phyloP scores from a whole-genome alignment of 2,329 filamentous ascomycete species.

The Alternaria gaisen region DNA sequence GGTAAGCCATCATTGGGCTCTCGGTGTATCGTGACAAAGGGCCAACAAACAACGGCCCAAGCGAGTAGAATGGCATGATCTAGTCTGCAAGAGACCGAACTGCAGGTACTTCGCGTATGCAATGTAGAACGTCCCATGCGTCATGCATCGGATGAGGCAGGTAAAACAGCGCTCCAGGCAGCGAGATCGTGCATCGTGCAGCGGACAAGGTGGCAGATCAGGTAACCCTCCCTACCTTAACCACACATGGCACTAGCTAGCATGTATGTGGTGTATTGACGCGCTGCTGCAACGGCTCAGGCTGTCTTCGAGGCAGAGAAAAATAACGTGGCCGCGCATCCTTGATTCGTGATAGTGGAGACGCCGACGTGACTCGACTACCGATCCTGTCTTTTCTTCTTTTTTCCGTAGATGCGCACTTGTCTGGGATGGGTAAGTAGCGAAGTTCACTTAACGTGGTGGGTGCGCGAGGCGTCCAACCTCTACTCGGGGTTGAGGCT shows the following conservation, averaged over 20 bases:
- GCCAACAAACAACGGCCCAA: neutral
- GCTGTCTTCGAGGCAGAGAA: constrained; percentile 18
- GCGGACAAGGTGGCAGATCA: constrained; percentile 3
- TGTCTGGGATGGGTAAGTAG: neutral
- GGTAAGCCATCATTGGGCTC: neutral
- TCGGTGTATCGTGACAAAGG: neutral
- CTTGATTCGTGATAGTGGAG: constrained; percentile 8
- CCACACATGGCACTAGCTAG: neutral
- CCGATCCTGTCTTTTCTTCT: constrained; percentile 4
- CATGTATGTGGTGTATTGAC: constrained; percentile 1
- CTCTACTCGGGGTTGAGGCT: constrained; percentile 17
- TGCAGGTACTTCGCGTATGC: constrained; percentile 1
- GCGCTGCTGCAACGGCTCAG: constrained; percentile 13
- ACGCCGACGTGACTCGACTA: neutral
- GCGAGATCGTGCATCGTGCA: constrained; percentile 8
- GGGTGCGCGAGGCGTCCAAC: constrained; percentile 8
- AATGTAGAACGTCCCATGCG: neutral
- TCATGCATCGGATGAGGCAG: constrained; percentile 9
- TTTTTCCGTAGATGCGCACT: constrained; percentile 1
- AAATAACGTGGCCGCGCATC: neutral
- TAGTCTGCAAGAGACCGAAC: neutral
- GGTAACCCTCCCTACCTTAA: neutral
- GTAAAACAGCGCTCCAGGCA: constrained; percentile 5
- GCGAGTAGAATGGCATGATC: neutral
- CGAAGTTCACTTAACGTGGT: neutral